phyloP scores from a whole-genome alignment of 73 alveolate genomes.

The Symbiodinium natans region DNA sequence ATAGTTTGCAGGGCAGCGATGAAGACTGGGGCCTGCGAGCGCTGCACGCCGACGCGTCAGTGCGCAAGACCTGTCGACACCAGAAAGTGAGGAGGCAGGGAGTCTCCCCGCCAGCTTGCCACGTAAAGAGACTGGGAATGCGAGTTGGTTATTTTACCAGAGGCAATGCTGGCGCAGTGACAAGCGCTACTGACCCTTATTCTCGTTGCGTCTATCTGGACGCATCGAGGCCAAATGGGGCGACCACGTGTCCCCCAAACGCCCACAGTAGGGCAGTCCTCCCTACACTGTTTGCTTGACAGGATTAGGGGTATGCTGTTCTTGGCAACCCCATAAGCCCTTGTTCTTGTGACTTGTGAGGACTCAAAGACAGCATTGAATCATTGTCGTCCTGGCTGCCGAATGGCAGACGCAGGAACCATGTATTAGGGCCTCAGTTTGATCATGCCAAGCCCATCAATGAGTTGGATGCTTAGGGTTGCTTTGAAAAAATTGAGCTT shows the following conservation, averaged over 20 bases:
- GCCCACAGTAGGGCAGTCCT: neutral
- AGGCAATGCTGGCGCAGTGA: too few species aligned
- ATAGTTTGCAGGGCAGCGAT: neutral
- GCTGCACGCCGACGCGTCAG: neutral
- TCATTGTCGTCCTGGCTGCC: slow-evolving; percentile 1
- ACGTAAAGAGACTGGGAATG: too few species aligned
- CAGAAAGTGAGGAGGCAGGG: neutral
- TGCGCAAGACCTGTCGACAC: neutral
- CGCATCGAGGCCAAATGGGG: neutral
- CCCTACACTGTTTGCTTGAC: neutral
- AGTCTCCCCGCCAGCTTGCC: neutral
- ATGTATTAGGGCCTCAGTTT: neutral
- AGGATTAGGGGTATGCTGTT: neutral
- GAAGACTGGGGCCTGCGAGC: neutral
- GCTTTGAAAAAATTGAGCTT: too few species aligned
- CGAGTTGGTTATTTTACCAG: too few species aligned
- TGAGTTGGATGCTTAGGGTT: neutral
- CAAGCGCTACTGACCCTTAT: too few species aligned
- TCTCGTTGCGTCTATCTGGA: too few species aligned
- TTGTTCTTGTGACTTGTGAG: neutral
- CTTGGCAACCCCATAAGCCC: too few species aligned
- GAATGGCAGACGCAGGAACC: neutral
- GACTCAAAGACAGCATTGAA: slow-evolving; percentile 9
- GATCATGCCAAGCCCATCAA: neutral
- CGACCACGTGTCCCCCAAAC: neutral